Evolutionary conservation across 192 early-diverging fungal species (phyloP), one percentile per base, ranked within the genome.

Genomic region (Mortierella antarctica): DNA sequence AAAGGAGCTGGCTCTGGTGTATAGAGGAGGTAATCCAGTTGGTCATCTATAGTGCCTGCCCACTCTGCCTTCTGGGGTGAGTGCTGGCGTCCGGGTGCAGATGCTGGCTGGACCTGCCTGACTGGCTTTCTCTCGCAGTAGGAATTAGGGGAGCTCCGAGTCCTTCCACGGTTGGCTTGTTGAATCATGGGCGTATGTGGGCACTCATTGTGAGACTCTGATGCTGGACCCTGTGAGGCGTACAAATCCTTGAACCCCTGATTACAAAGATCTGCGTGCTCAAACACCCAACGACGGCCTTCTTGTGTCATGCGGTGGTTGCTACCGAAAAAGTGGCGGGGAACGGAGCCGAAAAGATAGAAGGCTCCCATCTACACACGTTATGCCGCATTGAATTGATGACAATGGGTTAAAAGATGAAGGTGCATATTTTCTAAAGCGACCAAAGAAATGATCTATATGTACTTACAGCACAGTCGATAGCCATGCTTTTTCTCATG

Each of bases 231-330:
- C 31, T 31, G 31, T 2, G 31, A 31, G 31, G 1, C 31, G 31
- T 31, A 31, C 31, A 31, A 31, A 3, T 31, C 31, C 1, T 68
- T 68, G 55, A 68, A 58, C 0, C 44, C 66, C 10, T 58, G 66
- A 40, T 54, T 57, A n/a, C 62, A 73, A 8, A 18, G 44, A 40
- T 73, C 71, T n/a, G 55, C 61, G 51, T 73, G 74, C 0, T 63
- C 54, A 31, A 51, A 39, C 54, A 68, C 66, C 0, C 41, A 20
- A 13, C 42, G n/a, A 8, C 41, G 21, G 12, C 53, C 74, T 18
- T 56, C 11, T 1, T 40, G n/a, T 1, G 40, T 39, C 59, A 68
- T 69, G 6, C 67, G 60, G 9, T 62, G 51, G 55, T 69, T 76
- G 45, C 61, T 54, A 23, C 60, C 56, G 45, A 69, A 65, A 14